Base-by-base conservation (phyloP, 164 flowering plant genomes). In the Cinnamomum chago region DNA sequence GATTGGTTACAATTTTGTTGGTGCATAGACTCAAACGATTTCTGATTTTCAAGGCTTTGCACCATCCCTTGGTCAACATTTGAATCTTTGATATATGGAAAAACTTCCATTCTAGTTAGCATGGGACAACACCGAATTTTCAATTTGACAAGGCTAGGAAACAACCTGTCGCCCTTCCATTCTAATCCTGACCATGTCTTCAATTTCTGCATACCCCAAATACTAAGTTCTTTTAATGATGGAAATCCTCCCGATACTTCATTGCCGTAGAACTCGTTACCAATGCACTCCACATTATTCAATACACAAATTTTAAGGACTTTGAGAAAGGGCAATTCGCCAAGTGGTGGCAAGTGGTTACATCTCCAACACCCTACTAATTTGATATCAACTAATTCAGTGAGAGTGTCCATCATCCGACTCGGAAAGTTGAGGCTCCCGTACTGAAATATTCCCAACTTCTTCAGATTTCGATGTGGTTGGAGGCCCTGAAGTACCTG, bases 381-480 rank as follows among this genome's bases (percentile, higher is more conserved):
- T n/a, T n/a, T n/a, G n/a, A n/a, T n/a, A n/a, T n/a, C n/a, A n/a
- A n/a, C n/a, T n/a, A n/a, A n/a, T n/a, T n/a, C n/a, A n/a, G n/a
- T n/a, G n/a, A n/a, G n/a, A n/a, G n/a, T 0, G 5, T 23, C 30
- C 27, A 4, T 24, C 68, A 67, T 33, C 87, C 85, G 81, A 14
- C 20, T 0, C 27, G 84, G 83, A 51, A 82, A 75, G 0, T 2
- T n/a, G 17, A 12, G 3, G 13, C 85, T 71, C n/a, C n/a, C n/a
- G n/a, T n/a, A n/a, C n/a, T n/a, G n/a, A 2, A 22, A 23, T 18
- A 84, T 25, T 2, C 7, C 9, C 68, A 82, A 33, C 22, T 9
- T 71, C 28, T 77, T 72, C 4, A 82, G 28, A 62, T 68, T 73
- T 55, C 1, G 2, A 30, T 79, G 77, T 11, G 87, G 85, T 25